Evolutionary conservation across 305 asterid species (phyloP).

Genomic region (Solanum hybrid): DNA sequence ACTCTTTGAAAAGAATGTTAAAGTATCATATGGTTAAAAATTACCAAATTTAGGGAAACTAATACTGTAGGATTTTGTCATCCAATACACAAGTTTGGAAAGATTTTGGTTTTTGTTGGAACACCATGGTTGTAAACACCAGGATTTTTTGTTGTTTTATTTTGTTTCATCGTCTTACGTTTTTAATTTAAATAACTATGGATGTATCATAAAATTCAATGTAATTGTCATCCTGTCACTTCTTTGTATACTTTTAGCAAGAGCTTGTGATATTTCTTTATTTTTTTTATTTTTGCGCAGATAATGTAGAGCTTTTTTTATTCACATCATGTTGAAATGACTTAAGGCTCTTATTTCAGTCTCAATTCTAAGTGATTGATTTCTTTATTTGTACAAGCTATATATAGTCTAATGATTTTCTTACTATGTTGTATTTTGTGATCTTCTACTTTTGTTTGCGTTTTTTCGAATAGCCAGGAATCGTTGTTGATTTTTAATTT

Average conservation of each 20-base stretch:
- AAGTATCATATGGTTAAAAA: neutral
- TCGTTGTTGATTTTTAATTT: too few species aligned
- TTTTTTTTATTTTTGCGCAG: neutral
- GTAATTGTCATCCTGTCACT: neutral
- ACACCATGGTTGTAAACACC: neutral
- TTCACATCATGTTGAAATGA: neutral
- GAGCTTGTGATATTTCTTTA: neutral
- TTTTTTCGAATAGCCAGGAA: too few species aligned
- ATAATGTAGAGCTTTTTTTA: neutral
- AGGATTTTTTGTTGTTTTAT: neutral
- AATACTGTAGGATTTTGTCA: neutral
- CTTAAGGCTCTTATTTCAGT: too few species aligned
- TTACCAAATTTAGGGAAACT: neutral
- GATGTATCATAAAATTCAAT: neutral
- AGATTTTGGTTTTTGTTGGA: neutral
- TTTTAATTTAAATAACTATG: neutral
- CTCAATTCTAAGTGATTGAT: too few species aligned
- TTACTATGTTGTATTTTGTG: too few species aligned
- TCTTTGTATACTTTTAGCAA: neutral
- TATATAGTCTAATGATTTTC: too few species aligned
- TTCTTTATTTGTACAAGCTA: too few species aligned
- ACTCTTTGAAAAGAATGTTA: slow-evolving; percentile 8
- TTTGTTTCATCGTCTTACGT: neutral
- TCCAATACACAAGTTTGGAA: neutral
- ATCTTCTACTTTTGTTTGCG: too few species aligned